Evolutionary conservation across 352 stramenopile genomes (phyloP).

Genomic region (Pythium graminicola): DNA sequence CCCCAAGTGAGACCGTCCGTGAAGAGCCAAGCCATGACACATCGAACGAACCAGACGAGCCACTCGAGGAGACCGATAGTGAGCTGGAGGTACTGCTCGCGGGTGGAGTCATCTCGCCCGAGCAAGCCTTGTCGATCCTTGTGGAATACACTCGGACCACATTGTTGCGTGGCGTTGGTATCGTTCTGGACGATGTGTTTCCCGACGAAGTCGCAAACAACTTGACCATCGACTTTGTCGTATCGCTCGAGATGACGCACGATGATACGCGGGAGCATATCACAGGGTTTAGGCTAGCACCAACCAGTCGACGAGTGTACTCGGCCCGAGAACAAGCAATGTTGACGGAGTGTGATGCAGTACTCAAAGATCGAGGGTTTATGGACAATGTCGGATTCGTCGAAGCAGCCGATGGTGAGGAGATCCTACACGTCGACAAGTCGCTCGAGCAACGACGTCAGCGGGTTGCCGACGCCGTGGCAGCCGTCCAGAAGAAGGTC

Average conservation of each 20-base stretch:
- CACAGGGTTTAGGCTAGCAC: slow-evolving; percentile 30
- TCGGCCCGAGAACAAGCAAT: slow-evolving; percentile 47
- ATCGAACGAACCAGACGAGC: slow-evolving; percentile 8
- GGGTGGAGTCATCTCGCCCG: slow-evolving; percentile 26
- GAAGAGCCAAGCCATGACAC: neutral
- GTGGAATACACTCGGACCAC: slow-evolving; percentile 31
- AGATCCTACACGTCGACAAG: too few relatives aligned
- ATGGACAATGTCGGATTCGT: neutral
- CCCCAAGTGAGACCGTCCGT: slow-evolving; percentile 1
- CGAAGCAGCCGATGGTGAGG: neutral
- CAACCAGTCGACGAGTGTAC: slow-evolving; percentile 37
- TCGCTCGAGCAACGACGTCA: neutral
- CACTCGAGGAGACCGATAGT: slow-evolving; percentile 23
- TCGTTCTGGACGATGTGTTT: slow-evolving; percentile 61
- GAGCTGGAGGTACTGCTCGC: slow-evolving; percentile 32
- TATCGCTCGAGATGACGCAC: slow-evolving; percentile 38
- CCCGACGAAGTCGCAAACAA: slow-evolving; percentile 31
- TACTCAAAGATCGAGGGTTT: slow-evolving; percentile 12
- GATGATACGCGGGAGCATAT: slow-evolving; percentile 33
- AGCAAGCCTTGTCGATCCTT: slow-evolving; percentile 31
- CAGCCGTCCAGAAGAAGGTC: neutral
- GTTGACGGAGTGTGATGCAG: slow-evolving; percentile 24
- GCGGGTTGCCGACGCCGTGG: slow-evolving; percentile 14
- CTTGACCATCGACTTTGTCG: slow-evolving; percentile 44
- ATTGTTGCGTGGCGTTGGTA: slow-evolving; percentile 44